Conservation (phyloP, 495 filamentous ascomycete species). For the Lineolata rhizophorae region DNA sequence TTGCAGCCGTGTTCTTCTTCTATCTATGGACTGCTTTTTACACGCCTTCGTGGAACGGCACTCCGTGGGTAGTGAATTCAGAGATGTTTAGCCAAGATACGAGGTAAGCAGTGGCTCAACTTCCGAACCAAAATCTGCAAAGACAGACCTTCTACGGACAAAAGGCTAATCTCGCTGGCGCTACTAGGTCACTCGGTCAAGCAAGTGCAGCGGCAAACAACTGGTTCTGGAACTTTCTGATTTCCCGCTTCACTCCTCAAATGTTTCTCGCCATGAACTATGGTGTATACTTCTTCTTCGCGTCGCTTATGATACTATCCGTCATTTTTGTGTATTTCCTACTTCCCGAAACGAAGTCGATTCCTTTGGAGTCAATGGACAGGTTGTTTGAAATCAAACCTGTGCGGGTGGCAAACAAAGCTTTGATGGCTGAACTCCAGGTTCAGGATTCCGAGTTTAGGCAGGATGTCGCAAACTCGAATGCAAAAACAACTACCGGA, state of each 20-base stretch:
- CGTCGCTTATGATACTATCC: conserved; percentile 42
- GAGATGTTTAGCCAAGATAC: conserved; percentile 19
- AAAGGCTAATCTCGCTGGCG: background rate
- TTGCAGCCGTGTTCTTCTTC: conserved; percentile 57
- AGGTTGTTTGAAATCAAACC: conserved; percentile 35
- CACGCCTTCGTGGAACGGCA: conserved; percentile 52
- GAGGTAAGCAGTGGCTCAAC: conserved; percentile 4
- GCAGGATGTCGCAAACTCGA: conserved; percentile 27
- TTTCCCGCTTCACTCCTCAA: conserved; percentile 50
- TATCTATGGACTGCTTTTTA: conserved; percentile 65
- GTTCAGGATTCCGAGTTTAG: conserved; percentile 29
- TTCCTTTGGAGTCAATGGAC: conserved; percentile 20
- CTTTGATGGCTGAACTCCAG: conserved; percentile 26
- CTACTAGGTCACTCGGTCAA: conserved; percentile 31
- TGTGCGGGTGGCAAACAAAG: conserved; percentile 28
- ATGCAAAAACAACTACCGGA: no score
- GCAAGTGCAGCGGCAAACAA: conserved; percentile 46
- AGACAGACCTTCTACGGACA: background rate
- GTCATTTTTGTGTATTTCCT: conserved; percentile 35
- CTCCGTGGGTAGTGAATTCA: conserved; percentile 18
- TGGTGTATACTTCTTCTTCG: conserved; percentile 65
- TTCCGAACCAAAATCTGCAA: no score
- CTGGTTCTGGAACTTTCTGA: conserved; percentile 60
- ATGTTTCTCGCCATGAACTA: conserved; percentile 52
- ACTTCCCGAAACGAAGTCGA: conserved; percentile 18